Base-by-base conservation (phyloP, 202 grass and related monocot genomes). In the Zizania palustris region DNA sequence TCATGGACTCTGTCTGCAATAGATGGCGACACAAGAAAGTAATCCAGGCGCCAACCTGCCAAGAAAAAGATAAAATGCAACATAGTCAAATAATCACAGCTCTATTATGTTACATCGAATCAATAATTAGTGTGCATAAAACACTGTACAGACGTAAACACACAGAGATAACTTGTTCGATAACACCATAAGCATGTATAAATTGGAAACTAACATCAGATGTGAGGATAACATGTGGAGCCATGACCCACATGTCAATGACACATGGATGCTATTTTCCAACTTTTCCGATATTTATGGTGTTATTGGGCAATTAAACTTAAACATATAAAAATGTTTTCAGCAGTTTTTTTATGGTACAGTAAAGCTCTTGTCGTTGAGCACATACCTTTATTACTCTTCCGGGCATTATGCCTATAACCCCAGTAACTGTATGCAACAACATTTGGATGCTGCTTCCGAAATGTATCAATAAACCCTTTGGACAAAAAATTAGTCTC, bases 401-500 rank as follows among this genome's bases (percentile, higher is more conserved):
- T 97, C 48, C 95, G 82, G 7, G 5, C 67, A 19, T 78, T 90
- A 57, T 85, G 71, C 69, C 95, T 89, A 65, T 94, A 94, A 38
- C 95, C 95, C 95, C 95, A 97, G 65, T 97, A 94, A 67, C 84
- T 94, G 73, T 97, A 97, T 3, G 63, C 91, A 43, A 97, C 88
- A 6, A 77, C 91, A 78, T 81, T 73, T 3, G 95, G 95, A 84
- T 97, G 84, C 63, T 94, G 95, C 63, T 85, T 94, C 53, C 95
- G 86, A 67, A 92, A 97, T 2, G 91, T 97, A 79, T 97, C 91
- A 1, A 97, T 80, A 60, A 94, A 97, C 7, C 95, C 95, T 77
- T 83, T 97, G 51, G 82, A 92, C 75, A 97, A 70, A 79, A 93
- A 94, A 40, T 91, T 93, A 14, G 57, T 80, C 76, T 92, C 85